A percentile compares a stretch with the other conserved stretches of the same genome.
Conservation (phyloP, 2,329 filamentous ascomycete species). For the Pseudogymnoascus sp. region DNA sequence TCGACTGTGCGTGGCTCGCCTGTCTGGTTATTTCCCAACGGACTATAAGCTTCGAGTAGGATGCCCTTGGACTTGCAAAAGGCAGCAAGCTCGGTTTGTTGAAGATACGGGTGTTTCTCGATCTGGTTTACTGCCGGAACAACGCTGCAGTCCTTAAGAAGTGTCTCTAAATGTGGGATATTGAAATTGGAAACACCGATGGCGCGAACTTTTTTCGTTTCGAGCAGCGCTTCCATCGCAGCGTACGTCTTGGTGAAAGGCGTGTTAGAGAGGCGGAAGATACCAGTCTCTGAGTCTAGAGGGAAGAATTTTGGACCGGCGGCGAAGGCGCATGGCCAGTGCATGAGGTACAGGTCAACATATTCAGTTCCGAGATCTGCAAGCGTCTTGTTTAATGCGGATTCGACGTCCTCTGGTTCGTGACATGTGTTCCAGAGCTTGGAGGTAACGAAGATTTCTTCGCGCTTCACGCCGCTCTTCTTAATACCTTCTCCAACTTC, state of each 20-base stretch:
- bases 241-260: conserved; percentile 45
- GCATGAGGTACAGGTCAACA: conserved; percentile 32
- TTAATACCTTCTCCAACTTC: conserved; percentile 36
- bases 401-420: conserved; percentile 26
- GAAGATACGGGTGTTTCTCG: conserved; percentile 43
- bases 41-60: conserved; percentile 38
- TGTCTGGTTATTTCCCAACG: conserved; percentile 49
- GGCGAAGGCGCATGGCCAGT: conserved; percentile 30
- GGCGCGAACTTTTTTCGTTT: conserved; percentile 42
- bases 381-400: conserved; percentile 27
- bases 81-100: conserved; percentile 39
- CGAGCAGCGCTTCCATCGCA: conserved; percentile 47
- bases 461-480: conserved; percentile 31
- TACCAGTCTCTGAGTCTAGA: conserved; percentile 21
- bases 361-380: conserved; percentile 31
- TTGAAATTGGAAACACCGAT: conserved; percentile 58
- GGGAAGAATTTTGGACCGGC: conserved; percentile 19
- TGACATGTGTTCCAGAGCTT: conserved; percentile 50
- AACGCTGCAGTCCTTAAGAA: conserved; percentile 36
- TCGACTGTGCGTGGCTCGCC: conserved; percentile 40
- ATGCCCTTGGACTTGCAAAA: conserved; percentile 37
- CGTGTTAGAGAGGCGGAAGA: conserved; percentile 18
- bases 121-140: conserved; percentile 51
- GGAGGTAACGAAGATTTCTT: conserved; percentile 41
- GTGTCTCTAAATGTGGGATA: conserved; percentile 29